A percentile compares a stretch with the other conserved stretches of the same genome.
These are phyloP conservation scores for Gastrodia elata DNA, from an alignment of 106 monocot genomes.

Conservation along the genomic window DNA sequence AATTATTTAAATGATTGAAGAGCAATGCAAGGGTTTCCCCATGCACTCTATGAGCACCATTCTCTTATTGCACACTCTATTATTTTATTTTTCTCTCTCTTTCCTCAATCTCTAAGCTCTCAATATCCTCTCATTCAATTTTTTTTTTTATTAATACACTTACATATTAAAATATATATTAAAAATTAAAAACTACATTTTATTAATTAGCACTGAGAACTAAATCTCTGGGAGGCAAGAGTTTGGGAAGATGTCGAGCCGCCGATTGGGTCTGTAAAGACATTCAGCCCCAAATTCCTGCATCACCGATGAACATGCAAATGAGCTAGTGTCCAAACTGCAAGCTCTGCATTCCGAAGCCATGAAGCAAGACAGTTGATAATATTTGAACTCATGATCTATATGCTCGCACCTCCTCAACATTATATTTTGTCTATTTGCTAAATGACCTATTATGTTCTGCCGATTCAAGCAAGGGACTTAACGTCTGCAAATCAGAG, in stretches of 20 bases:
- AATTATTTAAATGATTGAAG: too few relatives aligned
- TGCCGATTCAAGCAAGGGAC: too few relatives aligned
- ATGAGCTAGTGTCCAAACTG: constrained; percentile 63
- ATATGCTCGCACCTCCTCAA: too few relatives aligned
- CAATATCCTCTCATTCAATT: background rate
- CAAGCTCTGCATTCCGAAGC: constrained; percentile 48
- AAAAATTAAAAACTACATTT: background rate
- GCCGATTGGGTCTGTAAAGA: constrained; percentile 38
- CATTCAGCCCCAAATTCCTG: constrained; percentile 24
- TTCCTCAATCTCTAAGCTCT: background rate
- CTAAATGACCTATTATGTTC: too few relatives aligned
- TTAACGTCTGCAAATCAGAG: too few relatives aligned
- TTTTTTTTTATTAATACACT: too few relatives aligned
- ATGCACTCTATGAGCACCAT: background rate
- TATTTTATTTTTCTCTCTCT: background rate
- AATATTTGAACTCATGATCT: too few relatives aligned
- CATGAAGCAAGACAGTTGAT: too few relatives aligned
- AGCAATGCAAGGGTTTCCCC: background rate
- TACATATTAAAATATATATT: too few relatives aligned
- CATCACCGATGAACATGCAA: constrained; percentile 67
- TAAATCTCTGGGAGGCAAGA: background rate
- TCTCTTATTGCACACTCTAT: too few relatives aligned
- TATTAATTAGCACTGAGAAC: too few relatives aligned
- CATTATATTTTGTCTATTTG: too few relatives aligned
- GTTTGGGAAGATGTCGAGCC: constrained; percentile 30